Evolutionary conservation across 768 basidiomycete genomes (phyloP), one percentile per base, ranked within the genome.

Genomic region (Suillus weaverae): DNA sequence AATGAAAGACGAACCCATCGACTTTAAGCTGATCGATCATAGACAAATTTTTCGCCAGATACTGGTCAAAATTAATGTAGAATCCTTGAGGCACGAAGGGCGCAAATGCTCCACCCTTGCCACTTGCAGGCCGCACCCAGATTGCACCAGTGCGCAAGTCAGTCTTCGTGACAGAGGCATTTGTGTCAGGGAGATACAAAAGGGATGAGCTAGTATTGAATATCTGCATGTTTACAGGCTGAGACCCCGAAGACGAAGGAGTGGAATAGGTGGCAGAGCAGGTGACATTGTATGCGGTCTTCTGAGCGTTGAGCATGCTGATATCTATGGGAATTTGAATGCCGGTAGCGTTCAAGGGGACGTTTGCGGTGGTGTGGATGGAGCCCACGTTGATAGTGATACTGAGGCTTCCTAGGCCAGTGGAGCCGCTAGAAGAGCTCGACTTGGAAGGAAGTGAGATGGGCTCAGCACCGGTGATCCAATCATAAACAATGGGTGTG

Each of bases 81-180:
- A 90, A 94, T 0, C 91, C 91, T 53, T 91, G 83, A 0, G 92
- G 90, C 62, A 93, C 75, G 14, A 88, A 73, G 0, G 82, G 76
- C 65, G 79, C 70, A 66, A 76, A 76, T 9, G 35, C 22, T 0
- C 69, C 63, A 33, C 70, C 70, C 3, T 65, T 70, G n/a, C 66
- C 66, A 56, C 68, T 46, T 5, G 63, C 74, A 65, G 76, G 77
- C 61, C 80, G 80, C 2, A 75, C 76, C 69, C 83, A 74, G 43
- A 84, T 66, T 6, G 78, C 77, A 3, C 83, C 84, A 0, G 81
- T 82, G 32, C 81, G 76, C 66, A 79, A 62, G 64, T 86, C 85
- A 11, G 82, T 78, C 71, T 85, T 85, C 3, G 83, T 83, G 33
- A 83, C 80, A 7, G 81, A 73, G n/a, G 66, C 36, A 22, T 71